Evolutionary conservation across 176 grass and related monocot species (phyloP), one percentile per base, ranked within the genome.

Genomic region (Elymus sibiricus): DNA sequence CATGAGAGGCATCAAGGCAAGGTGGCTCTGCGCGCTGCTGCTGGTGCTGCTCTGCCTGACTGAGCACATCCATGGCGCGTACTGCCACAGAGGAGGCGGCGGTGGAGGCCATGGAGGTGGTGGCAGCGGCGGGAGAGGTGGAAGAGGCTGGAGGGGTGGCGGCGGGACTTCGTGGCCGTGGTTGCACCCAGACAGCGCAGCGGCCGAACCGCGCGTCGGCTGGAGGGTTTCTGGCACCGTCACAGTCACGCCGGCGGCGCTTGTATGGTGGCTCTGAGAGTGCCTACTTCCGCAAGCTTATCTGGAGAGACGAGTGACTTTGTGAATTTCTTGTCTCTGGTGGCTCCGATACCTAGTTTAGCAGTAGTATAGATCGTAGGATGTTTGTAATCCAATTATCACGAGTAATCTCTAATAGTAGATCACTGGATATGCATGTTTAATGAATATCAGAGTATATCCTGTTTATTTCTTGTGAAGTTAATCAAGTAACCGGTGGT

Each of bases 231-330:
- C 63, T 27, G 22, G 73, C 63, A 15, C 37, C 38, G 62, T 73
- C 27, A 8, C 26, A 27, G 27, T 78, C 38, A n/a, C 64, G 6
- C 13, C 64, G 14, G 38, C 74, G 14, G 64, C 38, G 9, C 37
- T 88, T 64, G 61, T 42, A 1, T 61, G 71, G 70, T 67, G 63
- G 70, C 26, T 40, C 46, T 89, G 88, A 81, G 59, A 24, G 17
- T 58, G 43, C 55, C 47, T 51, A 17, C 47, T 19, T 72, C 42
- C 16, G 35, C 35, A 49, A 16, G 47, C 47, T 51, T 17, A 51
- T 51, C 15, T 51, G 14, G 47, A 6, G 47, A 51, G 47, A 51
- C 15, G 47, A 51, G 47, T 17, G 47, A 16, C 47, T 51, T 46
- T 11, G 43, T 1, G 15, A 17, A 51, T 51, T 51, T 51, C 47